Evolutionary conservation across 345 rosid genomes (phyloP), one percentile per base, ranked within the genome.

Genomic region (Acer campestre): DNA sequence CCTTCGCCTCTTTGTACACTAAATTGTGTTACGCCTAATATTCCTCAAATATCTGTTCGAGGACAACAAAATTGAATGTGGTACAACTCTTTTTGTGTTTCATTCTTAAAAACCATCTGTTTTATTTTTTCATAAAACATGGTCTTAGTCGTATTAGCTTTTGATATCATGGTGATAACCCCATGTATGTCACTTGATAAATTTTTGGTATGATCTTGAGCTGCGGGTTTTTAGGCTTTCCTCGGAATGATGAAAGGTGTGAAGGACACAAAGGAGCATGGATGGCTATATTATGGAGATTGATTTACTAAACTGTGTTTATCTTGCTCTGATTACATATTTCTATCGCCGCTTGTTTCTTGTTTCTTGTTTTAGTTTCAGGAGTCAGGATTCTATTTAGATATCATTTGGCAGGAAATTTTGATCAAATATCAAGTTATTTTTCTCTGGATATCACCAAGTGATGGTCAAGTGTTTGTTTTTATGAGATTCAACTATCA

Each of bases 1-100:
- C 78, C 78, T 64, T 67, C 55, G 58, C 80, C 68, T 67, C 78
- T 31, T 68, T 87, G 82, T 81, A 73, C 86, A 79, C 81, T 78
- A 69, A 66, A 46, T 63, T 80, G 79, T 68, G 77, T 80, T 75
- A 42, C 23, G 7, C 67, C 23, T 69, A 68, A 40, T 69, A 42
- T 77, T 68, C 38, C 22, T 44, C 59, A 0, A 46, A 11, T 77
- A 27, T 35, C 16, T 31, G 61, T 53, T 63, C 63, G 3, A 35
- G 56, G 64, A 55, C 64, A 22, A n/a, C 53, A 22, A 66, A 55
- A 75, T 13, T 13, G 66, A 58, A 55, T 66, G 63, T 65, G 71
- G 38, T 44, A 20, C 0, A 31, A n/a, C 71, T 64, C 11, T 11
- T 49, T 7, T 20, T 12, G 18, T 17, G 61, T n/a, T 75, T 75